Conservation (phyloP, 1,139 yeast genomes). For the Kurtzmaniella quercitrusa region DNA sequence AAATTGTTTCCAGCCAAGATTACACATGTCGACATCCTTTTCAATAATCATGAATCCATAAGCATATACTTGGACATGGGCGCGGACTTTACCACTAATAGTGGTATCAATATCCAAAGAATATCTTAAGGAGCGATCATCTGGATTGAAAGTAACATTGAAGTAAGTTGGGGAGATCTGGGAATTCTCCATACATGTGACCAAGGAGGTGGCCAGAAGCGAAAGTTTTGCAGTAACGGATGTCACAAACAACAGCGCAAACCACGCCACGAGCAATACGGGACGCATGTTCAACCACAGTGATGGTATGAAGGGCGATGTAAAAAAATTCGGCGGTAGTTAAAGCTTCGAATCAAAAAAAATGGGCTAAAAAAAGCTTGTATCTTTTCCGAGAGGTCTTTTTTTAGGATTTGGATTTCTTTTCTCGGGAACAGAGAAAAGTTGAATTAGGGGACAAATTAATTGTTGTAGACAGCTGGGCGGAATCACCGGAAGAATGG, state of each 20-base stretch:
- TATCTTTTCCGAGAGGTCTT: neutral
- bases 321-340: neutral
- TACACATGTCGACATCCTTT: conserved; percentile 51
- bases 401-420: neutral
- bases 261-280: neutral
- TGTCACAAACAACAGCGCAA: neutral
- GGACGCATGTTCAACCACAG: neutral
- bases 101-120: conserved; percentile 60
- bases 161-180: conserved; percentile 62
- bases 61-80: conserved; percentile 65
- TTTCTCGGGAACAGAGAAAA: too few relatives aligned
- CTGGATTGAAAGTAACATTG: conserved; percentile 66
- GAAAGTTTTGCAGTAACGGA: conserved; percentile 28
- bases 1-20: conserved; percentile 69
- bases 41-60: conserved; percentile 67
- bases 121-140: conserved; percentile 56
- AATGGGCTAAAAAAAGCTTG: neutral
- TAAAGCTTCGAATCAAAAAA: neutral
- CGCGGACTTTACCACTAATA: conserved; percentile 52
- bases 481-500: too few relatives aligned
- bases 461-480: too few relatives aligned
- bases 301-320: neutral
- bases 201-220: conserved; percentile 62
- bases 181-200: conserved; percentile 69
- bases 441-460: too few relatives aligned